Evolutionary conservation across 2,329 filamentous ascomycete genomes (phyloP), one percentile per base, ranked within the genome.

Genomic region (Epicoccum nigrum): DNA sequence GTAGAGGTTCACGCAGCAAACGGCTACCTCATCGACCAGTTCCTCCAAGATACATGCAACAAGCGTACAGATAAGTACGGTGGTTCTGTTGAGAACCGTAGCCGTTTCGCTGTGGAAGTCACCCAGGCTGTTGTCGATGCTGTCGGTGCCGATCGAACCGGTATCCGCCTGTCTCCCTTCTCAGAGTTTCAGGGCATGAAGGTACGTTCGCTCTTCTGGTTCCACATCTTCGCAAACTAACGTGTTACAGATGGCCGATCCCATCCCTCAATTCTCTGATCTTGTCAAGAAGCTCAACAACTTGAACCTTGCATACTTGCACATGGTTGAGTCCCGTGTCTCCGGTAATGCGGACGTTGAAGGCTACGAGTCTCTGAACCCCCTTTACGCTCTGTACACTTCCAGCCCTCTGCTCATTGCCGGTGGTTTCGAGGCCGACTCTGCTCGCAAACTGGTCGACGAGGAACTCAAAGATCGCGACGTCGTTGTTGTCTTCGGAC

Each of bases 11-110:
- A 79, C 55, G 77, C 68, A 27, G 85, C 85, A 1, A 86, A 88
- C 60, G 86, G 86, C 5, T 90, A 90, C 64, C 77, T 91, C 1
- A 69, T 89, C 19, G 81, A 82, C 48, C 81, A 87, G 58, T 92
- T 91, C 69, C 74, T 87, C 11, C 86, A 84, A 56, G 80, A 83
- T 53, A 77, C 70, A 4, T 73, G 74, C 60, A 87, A 87, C 70
- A 74, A 76, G 40, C 77, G 84, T 1, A 81, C 72, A 2, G 80
- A 82, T 53, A 11, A 60, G 40, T 43, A 81, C 72, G 73, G 80
- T 71, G 79, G 79, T 7, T 76, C 72, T 34, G 64, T 81, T 11
- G 77, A 80, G 74, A 80, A 82, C 63, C 74, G 84, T 54, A 64
- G 78, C 43, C 69, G 81, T 27, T 80, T 86, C 55, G 76, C 72